Evolutionary conservation across 148 eudicot species (phyloP).

Genomic region (Hydrangea macrophylla): DNA sequence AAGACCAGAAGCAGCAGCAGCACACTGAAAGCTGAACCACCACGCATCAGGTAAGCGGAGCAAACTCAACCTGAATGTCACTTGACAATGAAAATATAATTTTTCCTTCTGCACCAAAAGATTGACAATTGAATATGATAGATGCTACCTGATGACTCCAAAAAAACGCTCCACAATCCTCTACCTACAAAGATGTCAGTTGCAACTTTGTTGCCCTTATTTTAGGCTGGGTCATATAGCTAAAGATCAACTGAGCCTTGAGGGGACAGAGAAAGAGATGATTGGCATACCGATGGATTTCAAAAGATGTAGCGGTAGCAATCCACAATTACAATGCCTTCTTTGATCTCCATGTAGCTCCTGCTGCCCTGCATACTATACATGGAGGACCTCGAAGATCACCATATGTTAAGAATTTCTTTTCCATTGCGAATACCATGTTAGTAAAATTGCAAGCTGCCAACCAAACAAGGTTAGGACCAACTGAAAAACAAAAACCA

Average conservation of each 20-base stretch:
- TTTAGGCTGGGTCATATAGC: too few relatives aligned
- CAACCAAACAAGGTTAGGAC: too few relatives aligned
- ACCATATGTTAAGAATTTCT: too few relatives aligned
- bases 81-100: too few relatives aligned
- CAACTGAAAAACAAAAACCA: too few relatives aligned
- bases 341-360: constrained; percentile 14
- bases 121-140: too few relatives aligned
- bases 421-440: too few relatives aligned
- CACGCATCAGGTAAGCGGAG: too few relatives aligned
- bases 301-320: constrained; percentile 43
- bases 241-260: neutral
- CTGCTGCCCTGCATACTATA: constrained; percentile 8
- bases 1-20: constrained; percentile 23
- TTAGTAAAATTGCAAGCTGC: too few relatives aligned
- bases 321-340: constrained; percentile 48
- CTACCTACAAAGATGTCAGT: constrained; percentile 20
- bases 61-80: too few relatives aligned
- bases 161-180: constrained; percentile 40
- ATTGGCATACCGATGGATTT: constrained; percentile 43
- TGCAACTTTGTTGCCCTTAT: too few relatives aligned
- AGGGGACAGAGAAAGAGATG: neutral
- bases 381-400: too few relatives aligned
- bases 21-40: constrained; percentile 23
- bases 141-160: constrained; percentile 45
- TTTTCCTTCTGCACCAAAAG: constrained; percentile 19